A percentile compares a stretch with the other conserved stretches of the same genome.
phyloP scores from a whole-genome alignment of 805 yeast species.

The Tetrapisispora nanseiensis region DNA sequence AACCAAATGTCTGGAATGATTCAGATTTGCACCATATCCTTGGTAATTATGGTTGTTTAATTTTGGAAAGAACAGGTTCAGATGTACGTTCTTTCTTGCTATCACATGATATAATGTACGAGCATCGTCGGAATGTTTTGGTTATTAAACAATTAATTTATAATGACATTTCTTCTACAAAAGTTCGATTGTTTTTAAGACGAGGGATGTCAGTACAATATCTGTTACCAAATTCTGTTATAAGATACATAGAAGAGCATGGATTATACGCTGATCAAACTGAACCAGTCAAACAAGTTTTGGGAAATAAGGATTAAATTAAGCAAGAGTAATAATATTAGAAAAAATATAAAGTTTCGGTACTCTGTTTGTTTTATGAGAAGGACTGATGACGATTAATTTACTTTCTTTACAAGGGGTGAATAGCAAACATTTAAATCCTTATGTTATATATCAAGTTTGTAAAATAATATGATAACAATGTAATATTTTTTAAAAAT shows the following conservation, averaged over 20 bases:
- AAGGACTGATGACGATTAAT: too few relatives aligned
- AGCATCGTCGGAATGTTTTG: slow-evolving; percentile 84
- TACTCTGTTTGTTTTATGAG: too few relatives aligned
- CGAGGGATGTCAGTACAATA: slow-evolving; percentile 97
- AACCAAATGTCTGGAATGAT: slow-evolving; percentile 98
- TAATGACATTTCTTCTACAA: slow-evolving; percentile 92
- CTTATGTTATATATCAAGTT: too few relatives aligned
- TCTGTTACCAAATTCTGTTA: slow-evolving; percentile 85
- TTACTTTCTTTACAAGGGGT: too few relatives aligned
- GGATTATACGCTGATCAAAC: slow-evolving; percentile 73
- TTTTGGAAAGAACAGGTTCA: slow-evolving; percentile 92
- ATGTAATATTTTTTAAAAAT: too few relatives aligned
- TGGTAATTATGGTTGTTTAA: slow-evolving; percentile 92
- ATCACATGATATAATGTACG: slow-evolving; percentile 95
- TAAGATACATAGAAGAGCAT: slow-evolving; percentile 89
- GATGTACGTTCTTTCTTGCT: slow-evolving; percentile 89
- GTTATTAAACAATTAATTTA: slow-evolving; percentile 94
- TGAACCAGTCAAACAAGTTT: slow-evolving; percentile 89
- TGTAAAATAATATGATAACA: too few relatives aligned
- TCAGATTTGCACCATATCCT: slow-evolving; percentile 87
- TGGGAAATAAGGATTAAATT: slow-evolving; percentile 33
- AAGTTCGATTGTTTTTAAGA: slow-evolving; percentile 83
- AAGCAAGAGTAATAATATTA: background rate
- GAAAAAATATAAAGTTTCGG: too few relatives aligned
- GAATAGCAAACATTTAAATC: too few relatives aligned